phyloP scores from a whole-genome alignment of 345 rosid genomes.

The Ceriops zippeliana region DNA sequence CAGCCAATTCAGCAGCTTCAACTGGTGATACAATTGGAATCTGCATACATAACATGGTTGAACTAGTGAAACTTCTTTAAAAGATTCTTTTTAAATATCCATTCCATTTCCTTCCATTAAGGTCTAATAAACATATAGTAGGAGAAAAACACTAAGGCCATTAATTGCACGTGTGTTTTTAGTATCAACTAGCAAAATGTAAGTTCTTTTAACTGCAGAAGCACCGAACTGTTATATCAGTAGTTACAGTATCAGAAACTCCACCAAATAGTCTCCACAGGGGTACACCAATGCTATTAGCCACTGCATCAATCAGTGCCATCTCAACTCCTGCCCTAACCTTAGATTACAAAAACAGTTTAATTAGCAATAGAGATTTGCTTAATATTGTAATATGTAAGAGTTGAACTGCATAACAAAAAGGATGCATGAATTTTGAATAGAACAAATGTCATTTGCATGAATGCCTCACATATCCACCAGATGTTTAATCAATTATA shows the following conservation, averaged over 20 bases:
- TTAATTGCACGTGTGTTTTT: too few relatives aligned
- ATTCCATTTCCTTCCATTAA: too few relatives aligned
- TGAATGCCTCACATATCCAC: not conserved
- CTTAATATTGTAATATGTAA: not conserved
- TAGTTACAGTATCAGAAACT: conserved; percentile 55
- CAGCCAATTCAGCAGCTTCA: conserved; percentile 77
- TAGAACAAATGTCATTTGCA: not conserved
- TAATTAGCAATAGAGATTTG: conserved; percentile 11
- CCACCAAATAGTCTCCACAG: conserved; percentile 91
- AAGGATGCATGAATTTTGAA: not conserved
- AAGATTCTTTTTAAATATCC: too few relatives aligned
- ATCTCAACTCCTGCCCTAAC: conserved; percentile 89
- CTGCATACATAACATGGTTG: conserved; percentile 33
- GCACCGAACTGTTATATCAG: conserved; percentile 83
- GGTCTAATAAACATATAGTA: too few relatives aligned
- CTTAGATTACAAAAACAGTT: conserved; percentile 38
- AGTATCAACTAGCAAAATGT: not conserved
- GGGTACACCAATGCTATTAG: conserved; percentile 62
- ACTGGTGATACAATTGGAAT: conserved; percentile 84
- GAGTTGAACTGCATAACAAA: not conserved
- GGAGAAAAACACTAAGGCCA: too few relatives aligned
- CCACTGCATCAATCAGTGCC: conserved; percentile 88
- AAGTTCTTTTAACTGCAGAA: conserved; percentile 14
- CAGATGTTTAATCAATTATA: not conserved
- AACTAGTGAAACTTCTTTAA: not conserved